Evolutionary conservation across 2,329 filamentous ascomycete genomes (phyloP).

Genomic region (Penicillium fuscoglaucum): DNA sequence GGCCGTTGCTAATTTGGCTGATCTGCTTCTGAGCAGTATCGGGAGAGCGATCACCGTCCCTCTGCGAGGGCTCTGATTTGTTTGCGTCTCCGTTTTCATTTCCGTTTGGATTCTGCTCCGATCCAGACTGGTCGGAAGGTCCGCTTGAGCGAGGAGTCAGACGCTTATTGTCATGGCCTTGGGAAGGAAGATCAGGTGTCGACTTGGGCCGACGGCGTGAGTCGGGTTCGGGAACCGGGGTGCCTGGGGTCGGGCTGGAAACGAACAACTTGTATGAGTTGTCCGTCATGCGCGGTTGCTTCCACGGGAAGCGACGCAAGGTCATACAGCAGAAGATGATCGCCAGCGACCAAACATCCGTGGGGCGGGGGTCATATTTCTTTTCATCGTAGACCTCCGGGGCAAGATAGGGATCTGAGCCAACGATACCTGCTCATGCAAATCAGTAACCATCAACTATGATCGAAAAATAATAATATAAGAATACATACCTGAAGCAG

Average conservation of each 20-base stretch:
- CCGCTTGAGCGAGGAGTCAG: conserved; percentile 21
- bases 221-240: conserved; percentile 45
- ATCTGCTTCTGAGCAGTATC: conserved; percentile 31
- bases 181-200: conserved; percentile 35
- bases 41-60: conserved; percentile 27
- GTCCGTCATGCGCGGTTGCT: conserved; percentile 84
- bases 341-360: conserved; percentile 96
- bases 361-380: conserved; percentile 89
- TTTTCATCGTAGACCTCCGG: conserved; percentile 94
- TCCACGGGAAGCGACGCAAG: conserved; percentile 92
- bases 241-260: conserved; percentile 74
- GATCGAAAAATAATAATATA: too few species aligned
- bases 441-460: conserved; percentile 11
- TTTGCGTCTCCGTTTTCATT: conserved; percentile 7
- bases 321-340: conserved; percentile 99
- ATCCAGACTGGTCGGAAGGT: conserved; percentile 18
- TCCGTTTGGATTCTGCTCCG: conserved; percentile 23
- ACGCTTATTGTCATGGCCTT: conserved; percentile 29
- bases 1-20: conserved; percentile 22
- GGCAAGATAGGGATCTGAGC: conserved; percentile 92
- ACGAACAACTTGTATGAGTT: conserved; percentile 95
- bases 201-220: conserved; percentile 41
- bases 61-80: conserved; percentile 24
- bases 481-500: conserved; percentile 68
- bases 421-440: conserved; percentile 63